Evolutionary conservation across 2,329 filamentous ascomycete genomes (phyloP).

Genomic region (Pseudocercospora pini-densiflorae): DNA sequence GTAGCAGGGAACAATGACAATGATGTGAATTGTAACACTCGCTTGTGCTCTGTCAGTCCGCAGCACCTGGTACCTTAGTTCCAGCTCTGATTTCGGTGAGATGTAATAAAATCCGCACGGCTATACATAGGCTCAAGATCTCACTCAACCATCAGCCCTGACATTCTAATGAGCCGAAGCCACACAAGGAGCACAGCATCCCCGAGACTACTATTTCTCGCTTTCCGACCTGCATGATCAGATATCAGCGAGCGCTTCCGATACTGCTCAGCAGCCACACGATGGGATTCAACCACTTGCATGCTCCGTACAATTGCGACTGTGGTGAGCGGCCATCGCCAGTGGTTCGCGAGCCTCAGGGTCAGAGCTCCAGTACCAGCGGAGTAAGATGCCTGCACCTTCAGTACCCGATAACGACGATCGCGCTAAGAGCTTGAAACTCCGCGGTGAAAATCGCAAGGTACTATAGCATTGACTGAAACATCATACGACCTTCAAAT

Average conservation of each 20-base stretch:
- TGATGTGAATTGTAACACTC: background rate
- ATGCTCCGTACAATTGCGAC: background rate
- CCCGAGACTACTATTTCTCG: background rate
- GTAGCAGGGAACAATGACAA: background rate
- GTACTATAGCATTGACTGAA: background rate
- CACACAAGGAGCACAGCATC: background rate
- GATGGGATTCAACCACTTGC: constrained; percentile 9
- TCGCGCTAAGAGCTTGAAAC: constrained; percentile 5
- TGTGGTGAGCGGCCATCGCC: background rate
- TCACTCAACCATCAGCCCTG: constrained; percentile 9
- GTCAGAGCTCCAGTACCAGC: background rate
- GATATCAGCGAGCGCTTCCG: constrained; percentile 4
- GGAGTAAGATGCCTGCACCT: background rate
- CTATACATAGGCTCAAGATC: constrained; percentile 2
- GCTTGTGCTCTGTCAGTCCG: background rate
- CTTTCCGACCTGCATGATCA: constrained; percentile 4
- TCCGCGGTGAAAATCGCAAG: background rate
- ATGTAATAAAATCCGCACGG: background rate
- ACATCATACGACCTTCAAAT: background rate
- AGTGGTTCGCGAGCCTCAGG: background rate
- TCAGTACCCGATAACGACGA: constrained; percentile 3
- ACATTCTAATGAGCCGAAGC: background rate
- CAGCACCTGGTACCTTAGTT: background rate
- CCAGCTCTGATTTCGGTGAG: background rate
- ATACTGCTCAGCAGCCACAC: background rate